A percentile compares a stretch with the other conserved stretches of the same genome.
phyloP scores from a whole-genome alignment of 2,329 filamentous ascomycete species.

The Ophiostoma ips region DNA sequence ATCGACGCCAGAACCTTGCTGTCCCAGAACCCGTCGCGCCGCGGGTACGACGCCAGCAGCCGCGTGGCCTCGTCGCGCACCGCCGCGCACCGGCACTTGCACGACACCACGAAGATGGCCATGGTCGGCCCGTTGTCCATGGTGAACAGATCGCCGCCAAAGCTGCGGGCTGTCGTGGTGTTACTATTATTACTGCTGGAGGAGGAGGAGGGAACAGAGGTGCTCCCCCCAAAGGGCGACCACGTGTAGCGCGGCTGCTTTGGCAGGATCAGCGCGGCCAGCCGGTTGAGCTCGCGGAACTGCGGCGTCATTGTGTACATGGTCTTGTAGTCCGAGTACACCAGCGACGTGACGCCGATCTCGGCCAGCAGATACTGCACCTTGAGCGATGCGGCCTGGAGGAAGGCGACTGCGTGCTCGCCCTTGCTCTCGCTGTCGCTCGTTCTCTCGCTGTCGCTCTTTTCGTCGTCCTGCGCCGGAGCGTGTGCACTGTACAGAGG shows the following conservation, averaged over 20 bases:
- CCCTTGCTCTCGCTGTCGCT: no score
- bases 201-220: no score
- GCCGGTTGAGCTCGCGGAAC: slow-evolving; percentile 27
- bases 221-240: not conserved
- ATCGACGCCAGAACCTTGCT: slow-evolving; percentile 27
- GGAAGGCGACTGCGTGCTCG: slow-evolving; percentile 14
- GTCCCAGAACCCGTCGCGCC: slow-evolving; percentile 30
- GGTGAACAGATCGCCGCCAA: slow-evolving; percentile 24
- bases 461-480: slow-evolving; percentile 11
- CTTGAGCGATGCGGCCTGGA: slow-evolving; percentile 26
- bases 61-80: slow-evolving; percentile 26
- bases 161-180: not conserved
- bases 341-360: slow-evolving; percentile 25
- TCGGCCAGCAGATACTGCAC: slow-evolving; percentile 29
- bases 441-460: not conserved
- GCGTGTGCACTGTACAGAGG: slow-evolving; percentile 23
- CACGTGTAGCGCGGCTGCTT: slow-evolving; percentile 12
- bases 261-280: slow-evolving; percentile 24
- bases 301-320: slow-evolving; percentile 27
- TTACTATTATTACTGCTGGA: not conserved
- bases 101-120: slow-evolving; percentile 28
- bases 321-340: slow-evolving; percentile 23
- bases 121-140: slow-evolving; percentile 33
- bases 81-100: slow-evolving; percentile 25
- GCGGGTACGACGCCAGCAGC: slow-evolving; percentile 27